Base-by-base conservation (phyloP, 208 protist species). In the Trypanosomatidae sp. region DNA sequence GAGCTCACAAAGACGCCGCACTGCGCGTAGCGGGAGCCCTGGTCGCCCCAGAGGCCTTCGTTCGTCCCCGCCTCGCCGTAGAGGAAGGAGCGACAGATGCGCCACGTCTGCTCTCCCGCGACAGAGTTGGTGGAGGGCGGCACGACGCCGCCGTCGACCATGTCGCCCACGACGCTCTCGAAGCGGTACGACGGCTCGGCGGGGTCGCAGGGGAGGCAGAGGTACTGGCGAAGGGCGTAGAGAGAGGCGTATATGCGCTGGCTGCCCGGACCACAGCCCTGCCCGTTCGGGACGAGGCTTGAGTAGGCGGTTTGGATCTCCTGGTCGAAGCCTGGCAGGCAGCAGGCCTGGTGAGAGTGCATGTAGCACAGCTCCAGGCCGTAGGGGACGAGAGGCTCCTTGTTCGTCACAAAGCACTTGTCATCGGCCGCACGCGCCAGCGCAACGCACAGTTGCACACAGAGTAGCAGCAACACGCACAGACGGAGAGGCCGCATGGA, bases 61-160 rank as follows among this genome's bases (percentile, higher is more conserved):
- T 74, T 25, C 0, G 56, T 65, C 5, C 73, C 75, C 8, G 3
- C 17, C 15, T 62, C 17, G 22, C 85, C 85, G 70, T 87, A 87
- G 10, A 90, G 70, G 53, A 90, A 90, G 15, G 82, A 90, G 12
- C 76, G 72, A 70, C 85, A 87, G 43, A 87, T 75, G 52, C 85
- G 74, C 82, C 85, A 90, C 25, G 85, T 87, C 71, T 84, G 80
- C 65, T 87, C 82, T 1, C 71, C 73, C 0, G 80, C 58, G 13
- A 72, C 66, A 1, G 85, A 67, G 66, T 62, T 77, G 4, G 56
- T 47, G 5, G 74, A 73, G 3, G 79, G 82, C 5, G 82, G 79
- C 12, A 87, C 76, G 25, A 87, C 33, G 2, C 85, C 85, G 19
- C 85, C 85, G n/a, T 84, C 73, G 0, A 66, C 79, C 2, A 86